These are phyloP conservation scores for Pseudozyma thailandica DNA, from an alignment of 1,284 basidiomycete species.

Conservation along the genomic window DNA sequence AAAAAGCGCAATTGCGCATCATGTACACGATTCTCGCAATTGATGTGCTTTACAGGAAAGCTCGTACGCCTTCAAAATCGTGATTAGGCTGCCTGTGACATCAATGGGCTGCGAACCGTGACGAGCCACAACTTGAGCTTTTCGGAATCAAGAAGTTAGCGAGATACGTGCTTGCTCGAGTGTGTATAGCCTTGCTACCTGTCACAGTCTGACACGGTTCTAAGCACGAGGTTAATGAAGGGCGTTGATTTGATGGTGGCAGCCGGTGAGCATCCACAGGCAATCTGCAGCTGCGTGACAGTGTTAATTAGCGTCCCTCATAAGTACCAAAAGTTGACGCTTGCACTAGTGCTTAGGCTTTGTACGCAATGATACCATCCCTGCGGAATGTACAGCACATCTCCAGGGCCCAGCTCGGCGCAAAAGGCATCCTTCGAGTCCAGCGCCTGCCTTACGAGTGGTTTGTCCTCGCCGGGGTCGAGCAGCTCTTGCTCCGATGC, in stretches of 20 bases:
- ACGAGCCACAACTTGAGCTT: too few relatives aligned
- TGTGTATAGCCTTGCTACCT: too few relatives aligned
- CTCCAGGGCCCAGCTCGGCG: conserved; percentile 40
- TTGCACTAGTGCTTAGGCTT: conserved; percentile 46
- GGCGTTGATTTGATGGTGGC: neutral
- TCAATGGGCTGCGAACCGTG: too few relatives aligned
- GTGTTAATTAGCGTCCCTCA: neutral
- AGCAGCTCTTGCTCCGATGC: conserved; percentile 42
- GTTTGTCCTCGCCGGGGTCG: conserved; percentile 10
- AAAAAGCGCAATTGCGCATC: neutral
- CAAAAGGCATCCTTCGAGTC: conserved; percentile 15
- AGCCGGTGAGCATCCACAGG: neutral
- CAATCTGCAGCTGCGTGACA: neutral
- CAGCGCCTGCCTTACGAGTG: conserved; percentile 32
- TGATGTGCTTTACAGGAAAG: too few relatives aligned
- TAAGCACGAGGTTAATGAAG: too few relatives aligned
- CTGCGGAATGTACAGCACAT: conserved; percentile 49
- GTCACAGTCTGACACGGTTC: neutral
- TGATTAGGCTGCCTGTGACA: too few relatives aligned
- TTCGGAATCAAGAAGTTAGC: too few relatives aligned
- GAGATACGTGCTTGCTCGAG: too few relatives aligned
- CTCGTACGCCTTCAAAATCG: too few relatives aligned
- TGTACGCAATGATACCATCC: conserved; percentile 54
- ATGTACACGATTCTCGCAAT: too few relatives aligned
- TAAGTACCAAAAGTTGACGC: conserved; percentile 54